Conservation (phyloP, 148 eudicot species). For the Amaranthus cruentus region DNA sequence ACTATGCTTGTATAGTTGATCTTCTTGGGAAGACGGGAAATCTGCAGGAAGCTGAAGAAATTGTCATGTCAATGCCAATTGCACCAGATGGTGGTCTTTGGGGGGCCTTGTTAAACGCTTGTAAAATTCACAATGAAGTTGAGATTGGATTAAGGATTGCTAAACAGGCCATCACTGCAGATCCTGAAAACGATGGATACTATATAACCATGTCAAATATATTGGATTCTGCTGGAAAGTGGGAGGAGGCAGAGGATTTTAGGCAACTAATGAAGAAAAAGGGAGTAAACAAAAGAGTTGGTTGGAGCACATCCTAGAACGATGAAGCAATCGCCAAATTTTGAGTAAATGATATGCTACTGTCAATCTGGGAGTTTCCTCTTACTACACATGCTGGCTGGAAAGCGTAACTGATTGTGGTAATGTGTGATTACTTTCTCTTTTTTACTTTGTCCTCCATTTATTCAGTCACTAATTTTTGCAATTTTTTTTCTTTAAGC, state of each 20-base stretch:
- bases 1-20: conserved; percentile 66
- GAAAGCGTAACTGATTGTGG: not conserved
- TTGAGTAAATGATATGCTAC: not conserved
- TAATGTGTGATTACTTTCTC: not conserved
- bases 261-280: conserved; percentile 57
- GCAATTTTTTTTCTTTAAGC: not conserved
- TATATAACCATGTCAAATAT: conserved; percentile 49
- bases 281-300: conserved; percentile 53
- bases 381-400: not conserved
- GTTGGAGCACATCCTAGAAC: conserved; percentile 64
- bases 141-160: conserved; percentile 55
- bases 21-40: conserved; percentile 63
- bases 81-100: conserved; percentile 70
- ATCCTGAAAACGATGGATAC: conserved; percentile 69
- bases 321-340: not conserved
- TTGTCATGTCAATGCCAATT: conserved; percentile 59
- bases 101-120: conserved; percentile 69
- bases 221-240: conserved; percentile 48
- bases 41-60: conserved; percentile 59
- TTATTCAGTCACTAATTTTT: not conserved
- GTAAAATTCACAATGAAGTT: conserved; percentile 52
- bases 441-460: not conserved
- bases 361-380: not conserved
- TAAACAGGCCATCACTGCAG: conserved; percentile 52
- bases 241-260: conserved; percentile 60